Evolutionary conservation across 495 filamentous ascomycete genomes (phyloP), one percentile per base, ranked within the genome.

Genomic region (Xylaria scruposa): DNA sequence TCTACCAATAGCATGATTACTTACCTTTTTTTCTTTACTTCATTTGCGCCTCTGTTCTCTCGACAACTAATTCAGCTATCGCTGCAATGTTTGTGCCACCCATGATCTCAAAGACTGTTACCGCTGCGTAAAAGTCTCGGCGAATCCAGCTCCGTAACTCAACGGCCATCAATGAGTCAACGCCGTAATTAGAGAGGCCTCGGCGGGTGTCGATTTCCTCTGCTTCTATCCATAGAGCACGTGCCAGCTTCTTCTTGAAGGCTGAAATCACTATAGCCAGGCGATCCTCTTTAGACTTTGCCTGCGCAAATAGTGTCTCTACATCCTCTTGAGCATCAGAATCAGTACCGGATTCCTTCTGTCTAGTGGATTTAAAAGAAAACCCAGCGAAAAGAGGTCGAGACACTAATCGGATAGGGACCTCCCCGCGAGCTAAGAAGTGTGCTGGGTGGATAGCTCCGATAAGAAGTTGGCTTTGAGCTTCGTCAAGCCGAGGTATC

Each of bases 121-220:
- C 33, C 4, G 38, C 33, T 6, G 58, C 29, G 8, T 15, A 10
- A 6, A 60, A 60, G 0, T 60, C 31, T n/a, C 17, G 13, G 1
- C 33, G 31, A 38, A 60, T 38, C 58, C 58, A 60, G 58, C 19
- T 60, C 8, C 58, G 58, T 1, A 60, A 21, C 33, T 60, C 58
- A 38, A 60, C 10, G 4, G 58, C 58, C 33, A 60, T 36, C 24
- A 60, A 12, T 1, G 58, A 60, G 58, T 60, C 58, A 17, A 60
- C 58, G 17, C 58, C 58, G 33, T 38, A 60, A 4, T 60, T 12
- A 15, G 58, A n/a, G 19, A 60, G 58, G 7, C 5, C 12, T 1
- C 19, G 13, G 6, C 19, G 4, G 10, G 58, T 5, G 29, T 60
- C 58, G 29, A 60, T n/a, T 4, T 60, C 58, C 3, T 60, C 33